phyloP scores from a whole-genome alignment of 2,329 filamentous ascomycete genomes.

The Kalaharituber pfeilii region DNA sequence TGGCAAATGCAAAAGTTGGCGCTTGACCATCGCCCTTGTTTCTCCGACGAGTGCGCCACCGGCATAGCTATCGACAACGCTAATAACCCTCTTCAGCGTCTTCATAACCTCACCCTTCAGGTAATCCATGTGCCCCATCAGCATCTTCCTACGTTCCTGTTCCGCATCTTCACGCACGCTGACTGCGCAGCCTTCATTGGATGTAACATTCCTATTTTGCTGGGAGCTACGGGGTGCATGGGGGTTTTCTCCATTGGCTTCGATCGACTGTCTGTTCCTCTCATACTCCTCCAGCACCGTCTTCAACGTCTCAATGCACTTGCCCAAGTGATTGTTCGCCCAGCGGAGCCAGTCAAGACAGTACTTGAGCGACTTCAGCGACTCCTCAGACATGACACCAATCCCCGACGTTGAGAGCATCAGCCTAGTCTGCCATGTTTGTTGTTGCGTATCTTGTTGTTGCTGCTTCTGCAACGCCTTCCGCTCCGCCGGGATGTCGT shows the following conservation, averaged over 20 bases:
- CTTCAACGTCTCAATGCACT: constrained; percentile 56
- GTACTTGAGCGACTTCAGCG: constrained; percentile 64
- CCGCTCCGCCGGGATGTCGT: not conserved
- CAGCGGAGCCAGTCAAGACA: constrained; percentile 64
- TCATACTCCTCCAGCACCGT: constrained; percentile 69
- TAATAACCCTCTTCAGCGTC: constrained; percentile 63
- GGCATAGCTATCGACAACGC: constrained; percentile 73
- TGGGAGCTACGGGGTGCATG: constrained; percentile 21
- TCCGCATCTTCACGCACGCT: not conserved
- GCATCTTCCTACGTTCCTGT: constrained; percentile 19
- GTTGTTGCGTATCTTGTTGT: constrained; percentile 23
- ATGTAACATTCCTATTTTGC: not conserved
- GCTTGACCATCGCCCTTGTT: constrained; percentile 62
- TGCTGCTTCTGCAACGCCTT: constrained; percentile 3
- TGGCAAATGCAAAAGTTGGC: constrained; percentile 69
- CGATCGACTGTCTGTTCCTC: constrained; percentile 26
- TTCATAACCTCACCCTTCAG: constrained; percentile 57
- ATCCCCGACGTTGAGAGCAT: constrained; percentile 83
- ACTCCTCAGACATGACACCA: constrained; percentile 79
- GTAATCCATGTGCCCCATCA: constrained; percentile 38
- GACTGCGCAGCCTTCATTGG: not conserved
- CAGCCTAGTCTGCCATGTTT: constrained; percentile 60
- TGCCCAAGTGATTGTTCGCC: constrained; percentile 65
- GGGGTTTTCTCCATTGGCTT: not conserved
- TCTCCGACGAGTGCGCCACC: constrained; percentile 86